Percentiles rank a stretch among this genome's conserved stretches.
Evolutionary conservation across 1,139 yeast genomes (phyloP).

Genomic region (Zygosaccharomyces sapae): DNA sequence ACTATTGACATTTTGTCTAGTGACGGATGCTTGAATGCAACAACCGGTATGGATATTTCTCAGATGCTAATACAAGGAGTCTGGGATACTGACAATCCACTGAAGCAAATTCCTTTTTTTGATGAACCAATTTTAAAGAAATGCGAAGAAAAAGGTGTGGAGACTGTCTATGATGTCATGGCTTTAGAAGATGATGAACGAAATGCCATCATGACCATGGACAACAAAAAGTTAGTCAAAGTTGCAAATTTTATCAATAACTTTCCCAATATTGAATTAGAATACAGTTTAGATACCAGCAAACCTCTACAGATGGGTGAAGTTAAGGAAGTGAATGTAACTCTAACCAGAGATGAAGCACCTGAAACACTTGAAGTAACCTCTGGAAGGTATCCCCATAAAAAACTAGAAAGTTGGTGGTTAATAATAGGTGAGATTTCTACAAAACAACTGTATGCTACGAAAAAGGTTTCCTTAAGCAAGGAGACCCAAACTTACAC

Average conservation of each 20-base stretch:
- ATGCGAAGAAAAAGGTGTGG: constrained; percentile 54
- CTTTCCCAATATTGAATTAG: constrained; percentile 80
- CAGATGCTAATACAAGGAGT: constrained; percentile 87
- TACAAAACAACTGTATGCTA: constrained; percentile 63
- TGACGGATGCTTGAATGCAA: constrained; percentile 74
- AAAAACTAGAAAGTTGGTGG: constrained; percentile 82
- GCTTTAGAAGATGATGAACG: constrained; percentile 78
- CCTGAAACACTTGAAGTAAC: constrained; percentile 62
- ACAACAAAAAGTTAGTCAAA: constrained; percentile 44
- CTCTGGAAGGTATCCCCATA: constrained; percentile 52
- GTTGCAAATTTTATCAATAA: constrained; percentile 87
- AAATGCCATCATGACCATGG: constrained; percentile 56
- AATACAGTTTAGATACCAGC: constrained; percentile 45
- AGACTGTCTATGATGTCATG: constrained; percentile 79
- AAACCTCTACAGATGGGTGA: constrained; percentile 42
- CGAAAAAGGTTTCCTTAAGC: constrained; percentile 58
- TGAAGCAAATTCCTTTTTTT: constrained; percentile 78
- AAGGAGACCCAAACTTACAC: constrained; percentile 51
- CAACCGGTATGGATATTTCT: constrained; percentile 78
- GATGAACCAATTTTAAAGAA: constrained; percentile 51
- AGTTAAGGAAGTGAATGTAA: constrained; percentile 47
- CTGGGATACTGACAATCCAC: constrained; percentile 77
- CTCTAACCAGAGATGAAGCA: constrained; percentile 68
- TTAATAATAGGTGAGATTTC: constrained; percentile 68
- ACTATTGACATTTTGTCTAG: constrained; percentile 73